Evolutionary conservation across 306 rosid species (phyloP).

Genomic region (Erythrophleum fordii): DNA sequence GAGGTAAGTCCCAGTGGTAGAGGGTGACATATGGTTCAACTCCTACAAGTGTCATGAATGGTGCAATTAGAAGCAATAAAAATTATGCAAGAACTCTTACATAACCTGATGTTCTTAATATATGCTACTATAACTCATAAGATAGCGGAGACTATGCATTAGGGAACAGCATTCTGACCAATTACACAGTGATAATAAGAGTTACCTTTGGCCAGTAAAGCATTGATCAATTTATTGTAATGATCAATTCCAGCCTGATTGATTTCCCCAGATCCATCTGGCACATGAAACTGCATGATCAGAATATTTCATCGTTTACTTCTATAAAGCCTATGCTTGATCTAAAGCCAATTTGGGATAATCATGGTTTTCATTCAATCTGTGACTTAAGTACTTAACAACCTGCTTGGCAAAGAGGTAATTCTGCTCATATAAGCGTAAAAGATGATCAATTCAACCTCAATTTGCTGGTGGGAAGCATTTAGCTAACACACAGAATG

Average conservation of each 20-base stretch:
- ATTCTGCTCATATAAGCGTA: neutral
- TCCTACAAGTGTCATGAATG: slow-evolving; percentile 48
- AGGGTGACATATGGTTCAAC: slow-evolving; percentile 89
- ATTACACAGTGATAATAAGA: slow-evolving; percentile 10
- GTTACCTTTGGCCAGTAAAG: slow-evolving; percentile 74
- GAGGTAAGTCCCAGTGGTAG: slow-evolving; percentile 97
- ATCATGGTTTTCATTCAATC: neutral
- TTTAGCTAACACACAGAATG: neutral
- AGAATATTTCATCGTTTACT: neutral
- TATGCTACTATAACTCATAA: neutral
- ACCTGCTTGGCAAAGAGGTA: no score
- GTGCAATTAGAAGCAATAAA: slow-evolving; percentile 26
- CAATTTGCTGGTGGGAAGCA: neutral
- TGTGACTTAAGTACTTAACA: no score
- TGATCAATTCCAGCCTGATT: slow-evolving; percentile 82
- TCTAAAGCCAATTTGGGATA: neutral
- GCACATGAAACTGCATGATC: slow-evolving; percentile 28
- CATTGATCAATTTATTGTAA: slow-evolving; percentile 79
- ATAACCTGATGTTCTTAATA: neutral
- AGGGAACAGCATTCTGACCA: slow-evolving; percentile 16
- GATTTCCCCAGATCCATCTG: slow-evolving; percentile 80
- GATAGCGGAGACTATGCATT: neutral
- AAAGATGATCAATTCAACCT: neutral
- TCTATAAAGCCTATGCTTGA: neutral
- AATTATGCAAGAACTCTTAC: no score